These are phyloP conservation scores for Ophiostoma sp. DNA, from an alignment of 2,329 filamentous ascomycete genomes.

Conservation along the genomic window DNA sequence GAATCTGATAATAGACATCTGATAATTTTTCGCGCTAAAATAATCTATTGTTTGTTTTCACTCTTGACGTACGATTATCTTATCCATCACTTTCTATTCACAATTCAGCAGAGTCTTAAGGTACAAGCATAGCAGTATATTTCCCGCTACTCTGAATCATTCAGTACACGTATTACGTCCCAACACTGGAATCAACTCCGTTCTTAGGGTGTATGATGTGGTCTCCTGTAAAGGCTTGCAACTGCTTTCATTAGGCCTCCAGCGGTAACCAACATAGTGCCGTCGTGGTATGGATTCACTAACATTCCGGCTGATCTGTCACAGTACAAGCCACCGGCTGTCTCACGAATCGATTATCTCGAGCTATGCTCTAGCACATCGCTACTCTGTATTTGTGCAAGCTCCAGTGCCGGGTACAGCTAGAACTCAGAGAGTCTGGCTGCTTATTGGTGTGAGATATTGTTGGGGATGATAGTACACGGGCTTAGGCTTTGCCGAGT, in stretches of 20 bases:
- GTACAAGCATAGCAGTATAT: not conserved
- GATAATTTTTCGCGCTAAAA: not conserved
- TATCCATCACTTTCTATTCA: not conserved
- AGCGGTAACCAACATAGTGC: not conserved
- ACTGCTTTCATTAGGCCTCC: not conserved
- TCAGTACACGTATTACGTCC: not conserved
- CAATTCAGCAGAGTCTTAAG: not conserved
- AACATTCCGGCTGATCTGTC: not conserved
- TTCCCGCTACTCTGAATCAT: not conserved
- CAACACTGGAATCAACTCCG: not conserved
- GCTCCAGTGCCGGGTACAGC: not conserved
- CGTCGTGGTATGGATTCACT: not conserved
- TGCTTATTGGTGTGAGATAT: not conserved
- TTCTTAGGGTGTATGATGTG: not conserved
- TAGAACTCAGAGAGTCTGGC: not conserved
- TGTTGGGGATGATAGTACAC: not conserved
- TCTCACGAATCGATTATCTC: not conserved
- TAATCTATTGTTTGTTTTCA: not conserved
- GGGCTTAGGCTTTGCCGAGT: not conserved
- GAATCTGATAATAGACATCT: conserved; percentile 10
- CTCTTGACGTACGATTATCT: not conserved
- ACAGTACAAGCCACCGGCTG: not conserved
- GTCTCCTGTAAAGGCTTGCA: not conserved
- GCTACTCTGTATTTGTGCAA: not conserved
- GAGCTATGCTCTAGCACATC: not conserved